Evolutionary conservation across 2,329 filamentous ascomycete species (phyloP).

Genomic region (Hirsutella rhossiliensis): DNA sequence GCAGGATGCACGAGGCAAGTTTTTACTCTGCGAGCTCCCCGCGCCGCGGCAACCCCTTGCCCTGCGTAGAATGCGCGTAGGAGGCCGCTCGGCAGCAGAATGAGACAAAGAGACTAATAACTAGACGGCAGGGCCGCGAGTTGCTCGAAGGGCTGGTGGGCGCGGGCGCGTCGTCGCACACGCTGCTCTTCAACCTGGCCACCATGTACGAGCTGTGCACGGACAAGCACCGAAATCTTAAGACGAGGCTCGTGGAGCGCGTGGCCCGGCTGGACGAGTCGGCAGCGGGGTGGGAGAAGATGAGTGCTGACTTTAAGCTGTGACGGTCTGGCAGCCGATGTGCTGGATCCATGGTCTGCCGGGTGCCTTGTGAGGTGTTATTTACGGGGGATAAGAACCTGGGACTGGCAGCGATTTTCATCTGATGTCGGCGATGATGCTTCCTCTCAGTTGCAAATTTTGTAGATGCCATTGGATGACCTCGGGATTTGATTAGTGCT

Average conservation of each 20-base stretch:
- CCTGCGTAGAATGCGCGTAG: no score
- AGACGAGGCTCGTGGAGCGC: constrained; percentile 57
- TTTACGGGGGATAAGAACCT: no score
- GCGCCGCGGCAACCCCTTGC: neutral
- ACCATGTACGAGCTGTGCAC: constrained; percentile 90
- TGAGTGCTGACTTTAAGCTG: constrained; percentile 65
- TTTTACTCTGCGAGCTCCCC: neutral
- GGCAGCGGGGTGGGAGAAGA: constrained; percentile 55
- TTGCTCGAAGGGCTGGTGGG: constrained; percentile 56
- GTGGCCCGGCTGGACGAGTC: constrained; percentile 48
- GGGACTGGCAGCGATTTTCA: no score
- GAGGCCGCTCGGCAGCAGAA: no score
- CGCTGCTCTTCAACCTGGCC: constrained; percentile 76
- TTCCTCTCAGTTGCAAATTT: no score
- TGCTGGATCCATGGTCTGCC: no score
- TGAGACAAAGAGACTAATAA: neutral
- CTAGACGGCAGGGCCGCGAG: constrained; percentile 40
- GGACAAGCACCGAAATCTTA: constrained; percentile 59
- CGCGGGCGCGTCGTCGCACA: constrained; percentile 56
- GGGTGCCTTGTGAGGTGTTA: no score
- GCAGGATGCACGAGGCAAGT: constrained; percentile 57
- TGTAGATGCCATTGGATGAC: no score
- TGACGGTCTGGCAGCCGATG: constrained; percentile 25
- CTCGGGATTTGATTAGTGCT: no score
- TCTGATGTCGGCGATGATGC: no score